Base-by-base conservation (phyloP, 2,329 filamentous ascomycete species). In the Curvularia lunata region DNA sequence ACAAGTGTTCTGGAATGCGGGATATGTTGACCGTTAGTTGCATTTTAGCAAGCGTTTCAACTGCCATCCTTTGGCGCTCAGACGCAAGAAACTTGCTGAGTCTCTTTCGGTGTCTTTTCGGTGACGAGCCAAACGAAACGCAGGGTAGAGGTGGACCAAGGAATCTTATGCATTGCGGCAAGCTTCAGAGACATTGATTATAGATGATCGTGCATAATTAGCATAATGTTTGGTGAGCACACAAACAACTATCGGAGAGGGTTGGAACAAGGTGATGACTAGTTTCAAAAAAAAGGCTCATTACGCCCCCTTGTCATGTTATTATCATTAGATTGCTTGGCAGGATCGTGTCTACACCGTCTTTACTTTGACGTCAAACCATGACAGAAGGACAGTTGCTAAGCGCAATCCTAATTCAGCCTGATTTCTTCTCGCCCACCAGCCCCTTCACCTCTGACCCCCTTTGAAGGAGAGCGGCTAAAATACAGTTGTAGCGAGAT, bases 391-490 rank as follows among this genome's bases (percentile, higher is more conserved):
- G 23, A 42, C 21, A 28, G 7, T 18, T 27, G 23, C 40, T 27
- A 21, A 54, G 37, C 37, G 4, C 9, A 41, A 21, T 34, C 18
- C 27, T 12, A 7, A 8, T 32, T 34, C 8, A 10, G 5, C n/a
- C 12, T 47, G 28, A 34, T 32, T 32, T 51, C 48, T 51, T 41
- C n/a, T 45, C 45, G 25, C 18, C 40, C 37, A 19, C 47, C 10
- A 28, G 23, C 37, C 37, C 32, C 32, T 34, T 34, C 2, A 4
- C 12, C 10, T n/a, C 18, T 2, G 18, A 30, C 10, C 40, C 40
- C 21, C 18, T 42, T 48, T 32, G 28, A 21, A 25, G 30, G 9
- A 32, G 25, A 46, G 13, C 43, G 43, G 43, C 27, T 46, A 46
- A 46, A 30, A 46, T 32, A 46, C 9, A 37, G 34, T 9, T 19